A percentile compares a stretch with the other conserved stretches of the same genome.
Evolutionary conservation across 2,329 filamentous ascomycete species (phyloP).

Genomic region (Pyrenochaeta sp.): DNA sequence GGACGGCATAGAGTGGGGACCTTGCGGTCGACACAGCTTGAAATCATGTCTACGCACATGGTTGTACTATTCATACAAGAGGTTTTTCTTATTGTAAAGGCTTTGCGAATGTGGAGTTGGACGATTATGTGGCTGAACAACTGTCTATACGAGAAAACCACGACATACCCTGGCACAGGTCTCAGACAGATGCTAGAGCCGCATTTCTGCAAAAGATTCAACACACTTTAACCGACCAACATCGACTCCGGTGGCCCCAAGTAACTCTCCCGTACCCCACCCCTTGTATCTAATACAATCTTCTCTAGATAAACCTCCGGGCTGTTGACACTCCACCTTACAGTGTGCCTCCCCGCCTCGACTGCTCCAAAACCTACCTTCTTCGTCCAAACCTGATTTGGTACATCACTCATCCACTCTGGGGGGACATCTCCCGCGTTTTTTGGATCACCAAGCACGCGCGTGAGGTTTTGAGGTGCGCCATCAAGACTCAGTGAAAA

Average conservation of each 20-base stretch:
- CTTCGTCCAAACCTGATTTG: slow-evolving; percentile 57
- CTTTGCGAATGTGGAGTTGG: too few relatives aligned
- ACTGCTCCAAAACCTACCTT: slow-evolving; percentile 23
- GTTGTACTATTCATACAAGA: too few relatives aligned
- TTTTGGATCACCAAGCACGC: slow-evolving; percentile 33
- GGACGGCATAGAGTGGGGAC: too few relatives aligned
- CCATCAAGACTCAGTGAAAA: slow-evolving; percentile 52
- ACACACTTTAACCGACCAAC: background rate
- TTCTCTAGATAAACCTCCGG: slow-evolving; percentile 36
- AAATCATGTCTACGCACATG: too few relatives aligned
- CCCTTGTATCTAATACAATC: slow-evolving; percentile 26
- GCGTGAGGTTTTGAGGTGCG: slow-evolving; percentile 14
- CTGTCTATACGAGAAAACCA: too few relatives aligned
- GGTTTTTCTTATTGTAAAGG: too few relatives aligned
- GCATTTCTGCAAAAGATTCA: too few relatives aligned
- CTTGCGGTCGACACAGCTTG: too few relatives aligned
- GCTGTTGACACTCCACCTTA: slow-evolving; percentile 32
- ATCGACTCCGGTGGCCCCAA: slow-evolving; percentile 27
- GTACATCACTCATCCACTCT: slow-evolving; percentile 50
- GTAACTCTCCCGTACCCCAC: slow-evolving; percentile 30
- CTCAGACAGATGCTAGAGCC: too few relatives aligned
- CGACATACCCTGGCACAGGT: too few relatives aligned
- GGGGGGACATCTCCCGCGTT: slow-evolving; percentile 50
- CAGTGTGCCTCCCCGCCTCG: slow-evolving; percentile 42
- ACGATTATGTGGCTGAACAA: too few relatives aligned